A percentile compares a stretch with the other conserved stretches of the same genome.
phyloP scores from a whole-genome alignment of 2,329 filamentous ascomycete genomes.

The Aciculosporium take region DNA sequence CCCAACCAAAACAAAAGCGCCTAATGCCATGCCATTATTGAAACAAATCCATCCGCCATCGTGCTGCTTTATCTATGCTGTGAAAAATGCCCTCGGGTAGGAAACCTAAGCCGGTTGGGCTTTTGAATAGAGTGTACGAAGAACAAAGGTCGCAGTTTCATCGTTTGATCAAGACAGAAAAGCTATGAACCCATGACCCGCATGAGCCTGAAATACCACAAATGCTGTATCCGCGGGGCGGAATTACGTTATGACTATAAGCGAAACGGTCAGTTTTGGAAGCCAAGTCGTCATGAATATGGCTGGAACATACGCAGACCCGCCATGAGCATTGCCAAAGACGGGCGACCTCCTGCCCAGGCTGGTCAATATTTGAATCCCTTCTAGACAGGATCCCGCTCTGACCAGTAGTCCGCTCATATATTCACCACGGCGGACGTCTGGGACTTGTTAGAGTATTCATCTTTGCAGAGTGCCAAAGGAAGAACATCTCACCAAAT shows the following conservation, averaged over 20 bases:
- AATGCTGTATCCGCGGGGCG: slow-evolving; percentile 76
- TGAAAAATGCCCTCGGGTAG: not conserved
- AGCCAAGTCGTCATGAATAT: not conserved
- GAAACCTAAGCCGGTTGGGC: not conserved
- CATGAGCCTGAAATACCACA: slow-evolving; percentile 77
- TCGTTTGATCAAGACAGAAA: slow-evolving; percentile 55
- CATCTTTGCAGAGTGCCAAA: not conserved
- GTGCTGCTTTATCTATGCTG: not conserved
- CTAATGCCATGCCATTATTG: not conserved
- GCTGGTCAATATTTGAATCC: slow-evolving; percentile 78
- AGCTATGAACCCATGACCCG: slow-evolving; percentile 69
- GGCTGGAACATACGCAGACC: slow-evolving; percentile 55
- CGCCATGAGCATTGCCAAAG: slow-evolving; percentile 69
- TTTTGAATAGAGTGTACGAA: not conserved
- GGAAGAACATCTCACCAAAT: slow-evolving; percentile 43
- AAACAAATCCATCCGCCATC: not conserved
- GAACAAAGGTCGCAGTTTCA: slow-evolving; percentile 8
- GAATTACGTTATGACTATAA: slow-evolving; percentile 68
- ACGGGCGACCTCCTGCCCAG: slow-evolving; percentile 72
- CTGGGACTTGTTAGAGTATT: slow-evolving; percentile 28
- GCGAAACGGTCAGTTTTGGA: not conserved
- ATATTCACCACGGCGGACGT: slow-evolving; percentile 73
- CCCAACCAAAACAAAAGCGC: not conserved
- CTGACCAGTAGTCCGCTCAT: slow-evolving; percentile 76
- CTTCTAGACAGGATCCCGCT: slow-evolving; percentile 73